Base-by-base conservation (phyloP, 495 filamentous ascomycete species). In the Podospora fimiseda region DNA sequence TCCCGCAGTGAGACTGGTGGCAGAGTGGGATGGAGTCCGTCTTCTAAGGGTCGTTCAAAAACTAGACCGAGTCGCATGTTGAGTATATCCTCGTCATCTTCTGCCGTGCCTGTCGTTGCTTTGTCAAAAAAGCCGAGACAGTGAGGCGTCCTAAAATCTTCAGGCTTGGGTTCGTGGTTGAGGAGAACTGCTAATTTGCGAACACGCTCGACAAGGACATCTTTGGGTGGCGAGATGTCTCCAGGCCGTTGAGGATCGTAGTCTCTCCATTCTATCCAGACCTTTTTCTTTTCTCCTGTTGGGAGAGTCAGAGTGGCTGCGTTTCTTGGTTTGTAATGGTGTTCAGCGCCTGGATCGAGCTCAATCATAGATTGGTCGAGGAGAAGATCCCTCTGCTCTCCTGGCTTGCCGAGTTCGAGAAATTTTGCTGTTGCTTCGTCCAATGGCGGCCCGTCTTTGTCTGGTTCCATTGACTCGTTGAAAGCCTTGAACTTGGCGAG, bases 241-340 rank as follows among this genome's bases (percentile, higher is more conserved):
- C 55, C 59, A 14, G 66, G 66, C 13, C 58, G 41, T 42, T 64
- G 65, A 1, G 57, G 56, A 27, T 74, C 72, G 43, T 74, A 75
- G 39, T 74, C 71, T 55, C 73, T 75, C 72, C 72, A 75, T 52
- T 75, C 72, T 5, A 75, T 60, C 72, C 72, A 75, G 2, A 75
- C 71, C 36, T 60, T 63, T 46, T 66, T 69, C 15, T 21, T 48
- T 0, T 9, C 18, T 23, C 64, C 60, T 18, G 51, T 62, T 6
- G 63, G 57, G 11, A 63, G 36, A 1, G 38, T 53, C 16, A 71
- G 63, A 8, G 54, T 40, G 9, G 70, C 72, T 42, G 70, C 72
- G 47, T 66, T 69, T 6, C 72, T 59, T 0, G 68, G 55, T 13
- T 57, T 43, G 22, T 69, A 67, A 2, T 55, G 48, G 46, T 68